Evolutionary conservation across 305 asterid genomes (phyloP).

Genomic region (Striga hermonthica): DNA sequence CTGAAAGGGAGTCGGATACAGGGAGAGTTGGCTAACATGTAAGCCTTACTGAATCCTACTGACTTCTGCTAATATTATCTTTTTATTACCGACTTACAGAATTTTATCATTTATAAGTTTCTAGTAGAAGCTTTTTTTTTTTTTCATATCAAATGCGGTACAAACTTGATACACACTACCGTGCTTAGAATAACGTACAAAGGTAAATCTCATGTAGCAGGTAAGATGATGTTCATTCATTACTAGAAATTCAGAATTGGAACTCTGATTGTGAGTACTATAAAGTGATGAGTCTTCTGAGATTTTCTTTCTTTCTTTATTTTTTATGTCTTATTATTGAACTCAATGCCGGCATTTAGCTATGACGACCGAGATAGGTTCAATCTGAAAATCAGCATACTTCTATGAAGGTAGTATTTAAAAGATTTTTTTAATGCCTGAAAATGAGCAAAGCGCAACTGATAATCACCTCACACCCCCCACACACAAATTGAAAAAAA

Average conservation of each 20-base stretch:
- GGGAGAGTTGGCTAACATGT: slow-evolving; percentile 54
- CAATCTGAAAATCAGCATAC: too few relatives aligned
- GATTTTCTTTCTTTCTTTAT: not conserved
- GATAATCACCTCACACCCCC: too few relatives aligned
- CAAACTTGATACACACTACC: too few relatives aligned
- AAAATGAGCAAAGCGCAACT: too few relatives aligned
- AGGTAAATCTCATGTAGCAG: too few relatives aligned
- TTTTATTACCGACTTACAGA: not conserved
- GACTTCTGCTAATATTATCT: not conserved
- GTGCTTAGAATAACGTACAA: too few relatives aligned
- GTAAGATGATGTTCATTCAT: too few relatives aligned
- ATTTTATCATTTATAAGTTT: slow-evolving; percentile 5
- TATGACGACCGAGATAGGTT: too few relatives aligned
- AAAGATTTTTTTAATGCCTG: too few relatives aligned
- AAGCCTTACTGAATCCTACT: slow-evolving; percentile 29
- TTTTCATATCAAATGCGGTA: not conserved
- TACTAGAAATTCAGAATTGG: not conserved
- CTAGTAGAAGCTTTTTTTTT: not conserved
- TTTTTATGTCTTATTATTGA: not conserved
- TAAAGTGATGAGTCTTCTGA: not conserved
- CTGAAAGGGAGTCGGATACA: slow-evolving; percentile 66
- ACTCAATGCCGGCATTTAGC: too few relatives aligned
- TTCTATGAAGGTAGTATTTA: too few relatives aligned
- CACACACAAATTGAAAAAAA: too few relatives aligned
- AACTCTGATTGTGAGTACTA: slow-evolving; percentile 3